Evolutionary conservation across 1,139 yeast genomes (phyloP).

Genomic region (Zygotorulaspora mrakii): DNA sequence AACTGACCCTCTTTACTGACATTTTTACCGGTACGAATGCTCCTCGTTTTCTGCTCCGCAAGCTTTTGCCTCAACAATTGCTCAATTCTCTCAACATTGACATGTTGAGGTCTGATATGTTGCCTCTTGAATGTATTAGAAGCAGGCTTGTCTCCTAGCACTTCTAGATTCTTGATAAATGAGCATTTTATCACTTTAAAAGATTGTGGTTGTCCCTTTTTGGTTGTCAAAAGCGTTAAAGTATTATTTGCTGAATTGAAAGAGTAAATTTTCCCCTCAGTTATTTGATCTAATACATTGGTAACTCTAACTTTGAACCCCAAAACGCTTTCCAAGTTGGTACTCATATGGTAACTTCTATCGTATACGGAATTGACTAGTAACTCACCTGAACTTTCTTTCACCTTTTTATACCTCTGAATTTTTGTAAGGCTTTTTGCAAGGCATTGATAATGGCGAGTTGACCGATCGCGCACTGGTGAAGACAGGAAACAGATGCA

Average conservation of each 20-base stretch:
- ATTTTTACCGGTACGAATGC: conserved; percentile 38
- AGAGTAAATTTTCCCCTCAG: conserved; percentile 61
- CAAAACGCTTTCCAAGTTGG: conserved; percentile 30
- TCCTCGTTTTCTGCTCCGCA: conserved; percentile 19
- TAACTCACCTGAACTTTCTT: neutral
- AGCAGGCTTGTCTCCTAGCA: conserved; percentile 39
- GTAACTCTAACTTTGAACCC: conserved; percentile 55
- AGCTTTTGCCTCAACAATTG: conserved; percentile 24
- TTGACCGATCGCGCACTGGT: conserved; percentile 1
- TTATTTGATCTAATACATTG: conserved; percentile 54
- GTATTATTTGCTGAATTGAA: conserved; percentile 47
- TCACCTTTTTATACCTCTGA: neutral
- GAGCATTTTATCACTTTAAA: conserved; percentile 56
- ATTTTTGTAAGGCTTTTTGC: conserved; percentile 3
- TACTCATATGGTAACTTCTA: conserved; percentile 23
- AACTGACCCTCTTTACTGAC: conserved; percentile 47
- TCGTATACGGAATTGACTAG: neutral
- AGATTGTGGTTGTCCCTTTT: conserved; percentile 34
- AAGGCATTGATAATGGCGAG: no score
- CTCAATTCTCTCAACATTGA: conserved; percentile 29
- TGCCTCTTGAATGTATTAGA: conserved; percentile 30
- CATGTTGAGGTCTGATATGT: conserved; percentile 29
- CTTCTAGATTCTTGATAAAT: conserved; percentile 54
- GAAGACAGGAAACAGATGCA: neutral
- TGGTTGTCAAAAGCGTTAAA: conserved; percentile 37